Percentiles rank a stretch among this genome's conserved stretches.
Conservation (phyloP, 352 stramenopile genomes). For the Aphanomyces invadans region DNA sequence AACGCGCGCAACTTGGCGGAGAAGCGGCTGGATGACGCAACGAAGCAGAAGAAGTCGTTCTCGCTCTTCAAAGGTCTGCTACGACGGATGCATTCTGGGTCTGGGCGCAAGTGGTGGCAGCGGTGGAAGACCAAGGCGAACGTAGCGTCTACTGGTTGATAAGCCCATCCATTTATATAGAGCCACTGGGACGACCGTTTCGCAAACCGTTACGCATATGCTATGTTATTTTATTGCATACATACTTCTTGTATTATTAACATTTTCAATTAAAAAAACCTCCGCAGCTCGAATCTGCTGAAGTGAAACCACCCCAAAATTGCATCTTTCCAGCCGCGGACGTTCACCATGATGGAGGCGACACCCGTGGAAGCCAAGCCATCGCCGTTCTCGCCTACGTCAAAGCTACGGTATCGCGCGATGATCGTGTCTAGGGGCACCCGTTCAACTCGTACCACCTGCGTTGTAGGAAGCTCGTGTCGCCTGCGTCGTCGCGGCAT, state of each 20-base stretch:
- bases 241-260: too few species aligned
- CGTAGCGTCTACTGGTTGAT: not conserved
- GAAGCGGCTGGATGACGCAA: not conserved
- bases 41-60: not conserved
- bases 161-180: too few species aligned
- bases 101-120: constrained; percentile 3
- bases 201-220: not conserved
- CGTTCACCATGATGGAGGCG: not conserved
- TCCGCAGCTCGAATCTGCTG: too few species aligned
- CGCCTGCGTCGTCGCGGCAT: not conserved
- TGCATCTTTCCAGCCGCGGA: not conserved
- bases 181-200: not conserved
- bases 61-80: not conserved
- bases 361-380: not conserved
- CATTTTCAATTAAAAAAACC: too few species aligned
- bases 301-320: not conserved
- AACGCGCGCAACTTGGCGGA: not conserved
- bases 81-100: not conserved
- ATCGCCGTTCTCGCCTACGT: not conserved
- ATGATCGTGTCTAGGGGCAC: not conserved
- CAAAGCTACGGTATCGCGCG: not conserved
- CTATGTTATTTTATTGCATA: not conserved
- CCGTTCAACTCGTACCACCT: not conserved
- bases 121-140: not conserved
- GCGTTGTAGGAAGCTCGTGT: constrained; percentile 13